Evolutionary conservation across 805 yeast species (phyloP).

Genomic region (Tetrapisispora pingtungensis): DNA sequence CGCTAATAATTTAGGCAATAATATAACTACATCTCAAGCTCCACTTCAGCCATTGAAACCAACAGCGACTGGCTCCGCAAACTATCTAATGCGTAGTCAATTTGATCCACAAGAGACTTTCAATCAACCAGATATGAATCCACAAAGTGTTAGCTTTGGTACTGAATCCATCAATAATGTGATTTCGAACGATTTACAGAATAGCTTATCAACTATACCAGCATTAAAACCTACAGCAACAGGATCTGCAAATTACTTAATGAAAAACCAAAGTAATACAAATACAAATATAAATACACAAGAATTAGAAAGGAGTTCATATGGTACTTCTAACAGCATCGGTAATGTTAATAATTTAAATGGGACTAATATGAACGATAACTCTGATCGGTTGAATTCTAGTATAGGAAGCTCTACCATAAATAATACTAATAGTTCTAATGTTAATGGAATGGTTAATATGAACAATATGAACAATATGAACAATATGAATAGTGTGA

Average conservation of each 20-base stretch:
- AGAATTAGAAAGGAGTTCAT: background rate
- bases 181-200: background rate
- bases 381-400: too few species aligned
- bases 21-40: background rate
- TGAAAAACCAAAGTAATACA: slow-evolving; percentile 15
- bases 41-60: slow-evolving; percentile 27
- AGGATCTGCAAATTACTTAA: slow-evolving; percentile 27
- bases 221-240: slow-evolving; percentile 14
- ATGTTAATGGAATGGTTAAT: background rate
- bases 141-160: slow-evolving; percentile 12
- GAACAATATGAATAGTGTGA: background rate
- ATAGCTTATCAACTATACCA: background rate
- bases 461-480: background rate
- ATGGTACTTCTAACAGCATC: slow-evolving; percentile 1
- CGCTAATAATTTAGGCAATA: slow-evolving; percentile 1
- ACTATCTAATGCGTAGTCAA: slow-evolving; percentile 25
- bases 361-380: background rate
- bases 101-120: slow-evolving; percentile 2
- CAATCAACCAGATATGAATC: background rate
- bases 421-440: background rate
- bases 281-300: background rate
- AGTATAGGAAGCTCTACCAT: background rate
- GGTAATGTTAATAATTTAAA: background rate
- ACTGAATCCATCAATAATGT: slow-evolving; percentile 3
- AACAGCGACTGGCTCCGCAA: slow-evolving; percentile 34